These are phyloP conservation scores for Xylaria scruposa DNA, from an alignment of 495 filamentous ascomycete species.

Conservation along the genomic window DNA sequence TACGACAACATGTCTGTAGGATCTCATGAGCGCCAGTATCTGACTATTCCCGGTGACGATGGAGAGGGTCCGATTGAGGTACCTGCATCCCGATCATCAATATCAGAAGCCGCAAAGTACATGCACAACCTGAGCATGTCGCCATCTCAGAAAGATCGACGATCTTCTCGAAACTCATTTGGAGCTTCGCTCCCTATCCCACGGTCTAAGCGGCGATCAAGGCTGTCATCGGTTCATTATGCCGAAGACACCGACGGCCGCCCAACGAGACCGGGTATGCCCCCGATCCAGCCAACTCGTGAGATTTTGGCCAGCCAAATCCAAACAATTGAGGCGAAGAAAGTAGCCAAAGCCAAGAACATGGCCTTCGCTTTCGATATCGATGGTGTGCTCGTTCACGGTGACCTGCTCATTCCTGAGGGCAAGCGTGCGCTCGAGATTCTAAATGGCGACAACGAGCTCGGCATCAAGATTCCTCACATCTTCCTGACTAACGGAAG, in stretches of 20 bases:
- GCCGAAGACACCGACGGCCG: constrained; percentile 47
- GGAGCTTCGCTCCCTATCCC: constrained; percentile 79
- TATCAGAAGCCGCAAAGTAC: constrained; percentile 70
- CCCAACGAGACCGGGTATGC: constrained; percentile 54
- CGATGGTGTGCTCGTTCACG: constrained; percentile 70
- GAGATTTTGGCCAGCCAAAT: constrained; percentile 76
- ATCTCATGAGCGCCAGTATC: constrained; percentile 31
- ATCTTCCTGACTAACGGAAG: constrained; percentile 74
- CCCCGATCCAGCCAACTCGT: constrained; percentile 60
- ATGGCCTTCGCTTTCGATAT: constrained; percentile 74
- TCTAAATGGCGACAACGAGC: constrained; percentile 70
- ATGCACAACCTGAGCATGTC: constrained; percentile 76
- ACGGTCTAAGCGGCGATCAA: constrained; percentile 70
- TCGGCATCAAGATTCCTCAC: constrained; percentile 74
- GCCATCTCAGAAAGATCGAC: constrained; percentile 70
- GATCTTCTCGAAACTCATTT: constrained; percentile 80
- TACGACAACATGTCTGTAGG: constrained; percentile 30
- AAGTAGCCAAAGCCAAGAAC: constrained; percentile 68
- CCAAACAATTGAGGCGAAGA: constrained; percentile 73
- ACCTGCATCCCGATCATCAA: constrained; percentile 70
- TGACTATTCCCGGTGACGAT: constrained; percentile 58
- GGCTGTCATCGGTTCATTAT: constrained; percentile 61
- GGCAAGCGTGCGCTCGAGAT: constrained; percentile 65
- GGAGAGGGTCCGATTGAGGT: constrained; percentile 69
- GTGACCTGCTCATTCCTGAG: constrained; percentile 67